phyloP scores from a whole-genome alignment of 371 early-diverging fungal genomes.

The Sporodiniella umbellata region DNA sequence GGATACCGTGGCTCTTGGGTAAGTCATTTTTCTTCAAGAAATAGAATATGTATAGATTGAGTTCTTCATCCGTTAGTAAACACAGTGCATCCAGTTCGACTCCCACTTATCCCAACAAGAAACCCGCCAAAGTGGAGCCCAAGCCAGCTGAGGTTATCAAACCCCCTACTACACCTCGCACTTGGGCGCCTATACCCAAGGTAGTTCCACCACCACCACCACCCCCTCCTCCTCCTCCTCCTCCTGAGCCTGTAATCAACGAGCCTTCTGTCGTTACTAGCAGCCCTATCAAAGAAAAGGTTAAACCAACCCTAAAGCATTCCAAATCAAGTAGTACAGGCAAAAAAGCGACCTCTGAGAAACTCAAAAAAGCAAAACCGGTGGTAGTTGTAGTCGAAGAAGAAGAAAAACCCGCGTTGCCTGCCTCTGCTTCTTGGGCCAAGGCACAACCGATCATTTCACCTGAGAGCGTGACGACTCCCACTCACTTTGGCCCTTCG shows the following conservation, averaged over 20 bases:
- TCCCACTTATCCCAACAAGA: constrained; percentile 33
- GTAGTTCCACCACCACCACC: constrained; percentile 14
- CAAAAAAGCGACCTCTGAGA: constrained; percentile 1
- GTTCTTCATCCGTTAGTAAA: constrained; percentile 11
- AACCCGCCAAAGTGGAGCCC: constrained; percentile 14
- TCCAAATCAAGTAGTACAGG: constrained; percentile 3
- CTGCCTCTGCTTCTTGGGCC: constrained; percentile 66
- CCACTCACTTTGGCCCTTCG: constrained; percentile 47
- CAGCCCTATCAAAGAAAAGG: background rate
- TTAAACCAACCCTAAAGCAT: background rate
- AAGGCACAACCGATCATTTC: constrained; percentile 27
- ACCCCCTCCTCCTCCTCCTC: no score
- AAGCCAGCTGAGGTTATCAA: constrained; percentile 3
- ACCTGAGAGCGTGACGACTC: constrained; percentile 34
- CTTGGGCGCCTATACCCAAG: constrained; percentile 49
- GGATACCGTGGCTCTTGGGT: constrained; percentile 50
- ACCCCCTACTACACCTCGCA: constrained; percentile 15
- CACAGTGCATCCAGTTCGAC: constrained; percentile 14
- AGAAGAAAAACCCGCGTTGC: constrained; percentile 56
- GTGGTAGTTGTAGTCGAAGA: constrained; percentile 13
- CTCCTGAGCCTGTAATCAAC: no score
- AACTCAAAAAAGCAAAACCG: constrained; percentile 1
- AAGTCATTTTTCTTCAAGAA: constrained; percentile 13
- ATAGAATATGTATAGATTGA: no score
- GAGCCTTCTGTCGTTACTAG: no score